These are phyloP conservation scores for Colletotrichum australisinense DNA, from an alignment of 2,329 filamentous ascomycete genomes.

Conservation along the genomic window DNA sequence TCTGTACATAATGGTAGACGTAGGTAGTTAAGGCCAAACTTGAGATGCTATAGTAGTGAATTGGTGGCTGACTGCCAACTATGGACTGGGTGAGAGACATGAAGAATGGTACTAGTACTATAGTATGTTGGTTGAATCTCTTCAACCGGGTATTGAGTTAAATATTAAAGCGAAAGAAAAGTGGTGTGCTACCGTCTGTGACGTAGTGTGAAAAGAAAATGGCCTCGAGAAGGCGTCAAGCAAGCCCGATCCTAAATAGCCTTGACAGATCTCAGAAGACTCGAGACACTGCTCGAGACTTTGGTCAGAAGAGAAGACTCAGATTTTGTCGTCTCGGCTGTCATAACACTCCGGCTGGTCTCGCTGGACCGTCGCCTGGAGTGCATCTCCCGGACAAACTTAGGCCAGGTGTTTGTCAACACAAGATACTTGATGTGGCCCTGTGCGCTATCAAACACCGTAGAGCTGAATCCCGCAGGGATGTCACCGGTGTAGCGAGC, in stretches of 20 bases:
- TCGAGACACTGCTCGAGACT: conserved; percentile 27
- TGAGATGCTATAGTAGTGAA: too few species aligned
- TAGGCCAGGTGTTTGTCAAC: conserved; percentile 76
- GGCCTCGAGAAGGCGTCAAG: neutral
- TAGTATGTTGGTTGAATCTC: neutral
- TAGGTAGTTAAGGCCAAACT: too few species aligned
- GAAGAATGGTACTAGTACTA: neutral
- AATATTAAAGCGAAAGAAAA: neutral
- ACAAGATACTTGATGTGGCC: conserved; percentile 74
- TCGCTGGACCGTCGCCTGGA: conserved; percentile 37
- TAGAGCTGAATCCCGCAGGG: conserved; percentile 58
- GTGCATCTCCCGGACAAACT: conserved; percentile 57
- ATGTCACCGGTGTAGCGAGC: conserved; percentile 55
- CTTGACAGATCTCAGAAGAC: conserved; percentile 5
- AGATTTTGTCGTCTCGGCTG: conserved; percentile 32
- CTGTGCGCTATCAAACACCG: conserved; percentile 70
- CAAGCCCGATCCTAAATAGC: neutral
- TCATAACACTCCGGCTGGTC: conserved; percentile 37
- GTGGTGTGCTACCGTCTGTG: too few species aligned
- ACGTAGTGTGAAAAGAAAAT: neutral
- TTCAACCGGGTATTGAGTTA: neutral
- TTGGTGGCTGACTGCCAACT: neutral
- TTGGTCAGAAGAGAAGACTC: conserved; percentile 35
- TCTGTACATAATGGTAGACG: too few species aligned
- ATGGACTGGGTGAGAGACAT: neutral